Percentiles rank a stretch among this genome's conserved stretches.
Conservation (phyloP, 2,329 filamentous ascomycete species). For the Cladophialophora carrionii region DNA sequence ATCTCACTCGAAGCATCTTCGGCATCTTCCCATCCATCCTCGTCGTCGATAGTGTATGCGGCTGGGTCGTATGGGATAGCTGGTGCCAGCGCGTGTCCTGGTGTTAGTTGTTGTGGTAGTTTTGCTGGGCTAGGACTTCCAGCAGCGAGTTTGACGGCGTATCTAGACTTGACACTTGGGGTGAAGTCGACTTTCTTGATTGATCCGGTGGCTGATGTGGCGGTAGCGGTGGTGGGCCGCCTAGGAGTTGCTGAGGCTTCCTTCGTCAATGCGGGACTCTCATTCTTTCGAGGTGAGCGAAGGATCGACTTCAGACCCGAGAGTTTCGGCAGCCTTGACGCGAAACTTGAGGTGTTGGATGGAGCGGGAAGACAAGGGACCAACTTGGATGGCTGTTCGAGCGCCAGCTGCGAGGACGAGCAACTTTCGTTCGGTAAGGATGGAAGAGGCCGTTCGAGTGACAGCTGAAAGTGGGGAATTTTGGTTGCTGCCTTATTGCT, state of each 20-base stretch:
- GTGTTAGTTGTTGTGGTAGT: slow-evolving; percentile 38
- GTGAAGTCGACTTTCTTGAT: slow-evolving; percentile 84
- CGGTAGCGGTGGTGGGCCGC: slow-evolving; percentile 38
- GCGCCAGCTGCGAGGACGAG: neutral
- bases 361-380: slow-evolving; percentile 10
- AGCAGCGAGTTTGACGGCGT: slow-evolving; percentile 42
- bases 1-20: slow-evolving; percentile 40
- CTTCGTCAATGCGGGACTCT: slow-evolving; percentile 57
- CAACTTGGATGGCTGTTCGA: slow-evolving; percentile 1
- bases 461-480: neutral
- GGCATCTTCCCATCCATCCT: slow-evolving; percentile 33
- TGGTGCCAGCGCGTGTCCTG: slow-evolving; percentile 27
- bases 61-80: slow-evolving; percentile 37
- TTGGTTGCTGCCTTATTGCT: slow-evolving; percentile 4
- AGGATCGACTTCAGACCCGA: slow-evolving; percentile 65
- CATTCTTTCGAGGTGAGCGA: slow-evolving; percentile 54
- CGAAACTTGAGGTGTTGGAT: slow-evolving; percentile 2
- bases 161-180: slow-evolving; percentile 62
- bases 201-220: slow-evolving; percentile 51
- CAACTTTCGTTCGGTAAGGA: slow-evolving; percentile 18
- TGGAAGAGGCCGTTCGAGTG: slow-evolving; percentile 23
- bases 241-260: slow-evolving; percentile 34
- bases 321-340: slow-evolving; percentile 53
- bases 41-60: slow-evolving; percentile 36
- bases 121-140: slow-evolving; percentile 50